Base-by-base conservation (phyloP, 352 stramenopile species). In the Thalassiosira mediterranea region DNA sequence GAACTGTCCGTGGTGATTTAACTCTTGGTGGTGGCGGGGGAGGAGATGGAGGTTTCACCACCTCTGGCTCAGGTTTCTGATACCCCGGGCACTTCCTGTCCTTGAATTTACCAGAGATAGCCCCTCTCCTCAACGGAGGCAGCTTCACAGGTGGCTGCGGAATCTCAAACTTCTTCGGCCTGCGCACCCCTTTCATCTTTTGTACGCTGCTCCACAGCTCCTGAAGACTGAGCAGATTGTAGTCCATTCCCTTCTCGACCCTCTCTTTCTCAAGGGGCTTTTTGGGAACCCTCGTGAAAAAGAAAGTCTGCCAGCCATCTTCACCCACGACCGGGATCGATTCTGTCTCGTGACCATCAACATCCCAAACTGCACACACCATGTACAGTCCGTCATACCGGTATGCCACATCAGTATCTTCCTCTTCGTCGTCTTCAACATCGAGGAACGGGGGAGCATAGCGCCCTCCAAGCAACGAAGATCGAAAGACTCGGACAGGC, bases 341-440 rank as follows among this genome's bases (percentile, higher is more conserved):
- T 64, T 83, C 77, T 4, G 77, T 86, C 58, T 86, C 77, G 8
- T 79, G 58, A 42, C 77, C 77, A 42, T 86, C 19, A 19, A 75
- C 46, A 51, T 86, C 72, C 77, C 77, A 86, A 8, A 86, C 68
- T 4, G 77, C 72, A 44, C 69, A 23, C 25, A 86, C 73, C 60
- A 76, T 83, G 37, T 86, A 86, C n/a, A 86, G 44, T 37, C 77
- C 77, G 72, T 86, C 77, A 42, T 86, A 86, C 44, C 77, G 40
- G 65, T 80, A 86, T 10, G 60, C 63, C 31, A 83, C 72, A 42
- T 83, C 67, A 21, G 23, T 44, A 76, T 74, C 71, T 23, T 75
- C 63, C 13, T 81, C 60, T 26, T 71, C 63, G 38, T 79, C 73
- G 17, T 78, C 58, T 37, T 82, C 67, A 15, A 62, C 61, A 26